Evolutionary conservation across 2,329 filamentous ascomycete genomes (phyloP).

Genomic region (Colletotrichum godetiae): DNA sequence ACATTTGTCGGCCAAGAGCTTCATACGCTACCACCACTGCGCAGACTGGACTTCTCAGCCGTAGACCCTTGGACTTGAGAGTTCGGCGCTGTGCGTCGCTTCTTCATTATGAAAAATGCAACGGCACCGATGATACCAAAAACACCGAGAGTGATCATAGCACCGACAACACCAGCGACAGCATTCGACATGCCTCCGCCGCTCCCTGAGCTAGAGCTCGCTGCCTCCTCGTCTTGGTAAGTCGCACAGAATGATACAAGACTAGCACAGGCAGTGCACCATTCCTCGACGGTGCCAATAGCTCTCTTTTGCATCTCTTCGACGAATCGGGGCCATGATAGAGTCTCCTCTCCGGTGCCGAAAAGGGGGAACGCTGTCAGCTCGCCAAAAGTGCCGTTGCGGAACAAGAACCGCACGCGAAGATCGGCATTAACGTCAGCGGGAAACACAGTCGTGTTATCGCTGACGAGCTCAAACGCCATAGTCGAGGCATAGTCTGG

Average conservation of each 20-base stretch:
- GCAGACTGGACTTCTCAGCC: conserved; percentile 16
- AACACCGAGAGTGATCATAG: conserved; percentile 46
- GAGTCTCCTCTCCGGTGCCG: conserved; percentile 41
- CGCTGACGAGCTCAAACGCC: conserved; percentile 48
- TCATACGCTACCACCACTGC: not conserved
- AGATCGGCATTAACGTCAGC: conserved; percentile 40
- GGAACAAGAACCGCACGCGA: conserved; percentile 47
- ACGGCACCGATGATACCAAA: conserved; percentile 34
- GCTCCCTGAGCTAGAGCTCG: conserved; percentile 6
- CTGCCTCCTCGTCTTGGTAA: conserved; percentile 39
- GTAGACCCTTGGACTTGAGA: not conserved
- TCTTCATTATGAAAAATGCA: conserved; percentile 11
- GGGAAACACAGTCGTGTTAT: conserved; percentile 42
- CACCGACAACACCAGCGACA: conserved; percentile 47
- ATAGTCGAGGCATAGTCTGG: conserved; percentile 50
- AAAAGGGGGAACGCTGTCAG: conserved; percentile 46
- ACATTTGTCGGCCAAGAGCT: not conserved
- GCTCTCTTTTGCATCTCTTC: conserved; percentile 43
- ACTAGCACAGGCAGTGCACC: conserved; percentile 45
- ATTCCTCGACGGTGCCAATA: conserved; percentile 43
- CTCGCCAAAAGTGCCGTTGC: conserved; percentile 46
- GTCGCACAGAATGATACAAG: conserved; percentile 45
- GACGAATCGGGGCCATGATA: conserved; percentile 44
- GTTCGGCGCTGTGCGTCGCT: not conserved
- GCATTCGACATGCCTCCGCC: conserved; percentile 45